A percentile compares a stretch with the other conserved stretches of the same genome.
These are phyloP conservation scores for Vitis rupestris DNA, from an alignment of 164 flowering plant species.

Conservation along the genomic window DNA sequence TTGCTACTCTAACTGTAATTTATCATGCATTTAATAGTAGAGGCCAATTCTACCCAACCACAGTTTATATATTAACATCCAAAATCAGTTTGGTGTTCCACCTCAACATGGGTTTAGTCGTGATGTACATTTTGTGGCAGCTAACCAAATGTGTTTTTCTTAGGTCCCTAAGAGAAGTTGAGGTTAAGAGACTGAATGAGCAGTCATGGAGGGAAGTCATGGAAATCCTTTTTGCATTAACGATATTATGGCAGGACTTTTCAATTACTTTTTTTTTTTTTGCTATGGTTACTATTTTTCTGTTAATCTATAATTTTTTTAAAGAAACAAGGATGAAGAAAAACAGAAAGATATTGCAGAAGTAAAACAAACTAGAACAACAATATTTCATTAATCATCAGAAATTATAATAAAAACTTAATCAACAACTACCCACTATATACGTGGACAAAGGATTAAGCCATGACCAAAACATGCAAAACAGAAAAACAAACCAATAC, in stretches of 20 bases:
- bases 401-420: too few relatives aligned
- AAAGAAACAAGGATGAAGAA: too few relatives aligned
- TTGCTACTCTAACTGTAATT: slow-evolving; percentile 61
- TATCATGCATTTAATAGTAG: slow-evolving; percentile 92
- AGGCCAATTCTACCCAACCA: slow-evolving; percentile 93
- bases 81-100: slow-evolving; percentile 89
- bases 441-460: too few relatives aligned
- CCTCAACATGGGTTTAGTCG: slow-evolving; percentile 86
- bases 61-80: slow-evolving; percentile 85
- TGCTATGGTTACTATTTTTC: slow-evolving; percentile 79
- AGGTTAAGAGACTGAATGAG: slow-evolving; percentile 97
- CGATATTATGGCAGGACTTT: slow-evolving; percentile 94
- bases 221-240: slow-evolving; percentile 94
- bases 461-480: too few relatives aligned
- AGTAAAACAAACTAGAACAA: too few relatives aligned
- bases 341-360: too few relatives aligned
- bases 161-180: slow-evolving; percentile 88
- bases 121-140: slow-evolving; percentile 93
- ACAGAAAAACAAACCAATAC: too few relatives aligned
- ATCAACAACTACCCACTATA: too few relatives aligned
- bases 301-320: slow-evolving; percentile 10
- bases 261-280: slow-evolving; percentile 85
- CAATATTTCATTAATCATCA: too few relatives aligned
- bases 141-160: slow-evolving; percentile 69
- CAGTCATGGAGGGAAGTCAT: slow-evolving; percentile 98